Conservation (phyloP, 2,329 filamentous ascomycete genomes). For the Ophiostoma montium region DNA sequence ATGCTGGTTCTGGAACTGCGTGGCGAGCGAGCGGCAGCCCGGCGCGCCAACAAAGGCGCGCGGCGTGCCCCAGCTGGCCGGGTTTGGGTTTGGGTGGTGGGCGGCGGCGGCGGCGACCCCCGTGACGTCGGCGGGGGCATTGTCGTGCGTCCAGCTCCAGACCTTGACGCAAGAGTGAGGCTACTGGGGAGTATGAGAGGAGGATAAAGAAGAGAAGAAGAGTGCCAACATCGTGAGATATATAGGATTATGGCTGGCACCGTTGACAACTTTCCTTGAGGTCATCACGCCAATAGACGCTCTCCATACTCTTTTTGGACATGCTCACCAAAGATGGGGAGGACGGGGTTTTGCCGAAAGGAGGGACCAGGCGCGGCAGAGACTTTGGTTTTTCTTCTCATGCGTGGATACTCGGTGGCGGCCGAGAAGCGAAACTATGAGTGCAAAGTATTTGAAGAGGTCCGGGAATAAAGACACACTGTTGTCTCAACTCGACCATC, state of each 20-base stretch:
- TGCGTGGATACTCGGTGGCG: too few species aligned
- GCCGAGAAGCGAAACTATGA: too few species aligned
- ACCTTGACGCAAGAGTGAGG: slow-evolving; percentile 21
- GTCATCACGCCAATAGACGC: too few species aligned
- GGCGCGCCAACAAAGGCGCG: slow-evolving; percentile 42
- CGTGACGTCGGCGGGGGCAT: slow-evolving; percentile 21
- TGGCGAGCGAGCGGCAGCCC: slow-evolving; percentile 45
- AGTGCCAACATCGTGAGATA: not conserved
- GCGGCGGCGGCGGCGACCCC: slow-evolving; percentile 21
- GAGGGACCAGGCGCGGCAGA: too few species aligned
- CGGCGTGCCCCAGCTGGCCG: slow-evolving; percentile 50
- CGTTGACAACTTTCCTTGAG: too few species aligned
- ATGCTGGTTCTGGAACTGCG: slow-evolving; percentile 50
- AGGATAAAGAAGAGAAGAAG: not conserved
- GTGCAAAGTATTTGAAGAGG: too few species aligned
- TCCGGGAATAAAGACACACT: not conserved
- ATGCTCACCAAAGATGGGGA: too few species aligned
- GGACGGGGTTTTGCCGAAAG: too few species aligned
- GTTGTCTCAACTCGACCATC: not conserved
- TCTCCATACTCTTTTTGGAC: too few species aligned
- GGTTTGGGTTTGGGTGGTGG: slow-evolving; percentile 47
- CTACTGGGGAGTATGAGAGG: not conserved
- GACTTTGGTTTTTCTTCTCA: too few species aligned
- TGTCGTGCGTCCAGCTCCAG: slow-evolving; percentile 24
- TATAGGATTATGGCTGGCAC: too few species aligned